phyloP scores from a whole-genome alignment of 2,329 filamentous ascomycete genomes.

The Fusarium sp. region DNA sequence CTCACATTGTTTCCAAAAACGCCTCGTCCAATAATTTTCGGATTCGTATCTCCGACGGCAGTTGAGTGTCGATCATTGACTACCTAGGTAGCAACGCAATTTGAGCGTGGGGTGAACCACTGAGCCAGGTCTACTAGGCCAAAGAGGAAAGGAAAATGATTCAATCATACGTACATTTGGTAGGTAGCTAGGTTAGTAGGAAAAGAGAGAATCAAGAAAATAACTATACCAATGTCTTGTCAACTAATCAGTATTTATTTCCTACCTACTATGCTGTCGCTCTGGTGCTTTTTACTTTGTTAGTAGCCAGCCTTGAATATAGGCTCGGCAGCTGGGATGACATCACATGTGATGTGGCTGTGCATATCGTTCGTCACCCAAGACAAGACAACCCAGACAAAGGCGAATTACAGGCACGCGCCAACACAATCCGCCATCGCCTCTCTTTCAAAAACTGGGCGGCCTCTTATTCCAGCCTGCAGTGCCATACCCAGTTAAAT shows the following conservation, averaged over 20 bases:
- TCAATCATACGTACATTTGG: neutral
- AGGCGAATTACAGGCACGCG: conserved; percentile 44
- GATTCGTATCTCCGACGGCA: conserved; percentile 30
- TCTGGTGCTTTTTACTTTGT: neutral
- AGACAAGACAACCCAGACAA: conserved; percentile 42
- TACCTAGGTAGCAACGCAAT: neutral
- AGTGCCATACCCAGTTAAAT: conserved; percentile 13
- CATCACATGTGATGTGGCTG: conserved; percentile 52
- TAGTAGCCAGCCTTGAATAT: conserved; percentile 3
- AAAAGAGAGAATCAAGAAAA: neutral
- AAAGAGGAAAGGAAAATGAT: neutral
- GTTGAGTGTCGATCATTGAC: conserved; percentile 38
- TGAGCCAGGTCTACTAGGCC: neutral
- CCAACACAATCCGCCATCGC: conserved; percentile 31
- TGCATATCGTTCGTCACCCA: conserved; percentile 39
- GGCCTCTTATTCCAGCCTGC: conserved; percentile 31
- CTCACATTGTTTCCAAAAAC: conserved; percentile 1
- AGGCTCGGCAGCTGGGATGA: conserved; percentile 41
- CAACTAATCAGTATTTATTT: neutral
- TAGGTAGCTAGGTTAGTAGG: neutral
- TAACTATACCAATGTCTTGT: neutral
- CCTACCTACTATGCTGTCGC: neutral
- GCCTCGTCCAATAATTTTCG: conserved; percentile 22
- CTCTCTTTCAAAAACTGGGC: conserved; percentile 18
- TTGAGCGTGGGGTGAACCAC: conserved; percentile 28